Percentiles rank a stretch among this genome's conserved stretches.
Conservation (phyloP, 257 asterid genomes). For the Scutellaria galericulata region DNA sequence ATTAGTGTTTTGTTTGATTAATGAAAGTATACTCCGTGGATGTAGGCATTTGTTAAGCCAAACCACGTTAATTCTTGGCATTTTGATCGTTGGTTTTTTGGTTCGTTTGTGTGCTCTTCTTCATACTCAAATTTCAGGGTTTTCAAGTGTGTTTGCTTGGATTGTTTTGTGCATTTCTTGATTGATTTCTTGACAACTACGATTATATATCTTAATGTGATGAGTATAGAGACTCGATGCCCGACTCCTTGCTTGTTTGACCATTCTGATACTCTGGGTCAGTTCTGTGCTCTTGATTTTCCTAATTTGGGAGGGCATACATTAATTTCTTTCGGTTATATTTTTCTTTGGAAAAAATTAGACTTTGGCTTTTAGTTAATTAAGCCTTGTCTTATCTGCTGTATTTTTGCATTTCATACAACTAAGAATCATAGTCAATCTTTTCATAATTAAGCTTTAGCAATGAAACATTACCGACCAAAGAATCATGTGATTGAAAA, state of each 20-base stretch:
- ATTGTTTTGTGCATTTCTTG: no score
- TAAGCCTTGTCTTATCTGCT: neutral
- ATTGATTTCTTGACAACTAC: neutral
- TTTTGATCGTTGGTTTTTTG: no score
- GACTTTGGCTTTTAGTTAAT: neutral
- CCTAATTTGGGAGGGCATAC: neutral
- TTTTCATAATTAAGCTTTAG: neutral
- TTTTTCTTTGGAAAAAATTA: slow-evolving; percentile 6
- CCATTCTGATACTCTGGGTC: neutral
- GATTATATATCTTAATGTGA: slow-evolving; percentile 2
- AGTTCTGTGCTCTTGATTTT: slow-evolving; percentile 7
- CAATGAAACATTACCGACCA: neutral
- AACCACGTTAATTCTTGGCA: no score
- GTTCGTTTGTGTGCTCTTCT: no score
- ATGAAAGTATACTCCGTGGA: no score
- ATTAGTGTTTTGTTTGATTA: no score
- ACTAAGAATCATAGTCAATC: neutral
- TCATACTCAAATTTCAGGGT: no score
- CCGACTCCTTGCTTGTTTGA: neutral
- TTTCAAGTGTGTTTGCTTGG: no score
- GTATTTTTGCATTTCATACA: neutral
- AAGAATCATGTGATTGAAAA: neutral
- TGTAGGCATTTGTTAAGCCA: no score
- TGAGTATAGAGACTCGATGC: slow-evolving; percentile 13
- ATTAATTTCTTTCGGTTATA: neutral